Evolutionary conservation across 2,329 filamentous ascomycete species (phyloP), one percentile per base, ranked within the genome.

Genomic region (Diaporthe longicolla): DNA sequence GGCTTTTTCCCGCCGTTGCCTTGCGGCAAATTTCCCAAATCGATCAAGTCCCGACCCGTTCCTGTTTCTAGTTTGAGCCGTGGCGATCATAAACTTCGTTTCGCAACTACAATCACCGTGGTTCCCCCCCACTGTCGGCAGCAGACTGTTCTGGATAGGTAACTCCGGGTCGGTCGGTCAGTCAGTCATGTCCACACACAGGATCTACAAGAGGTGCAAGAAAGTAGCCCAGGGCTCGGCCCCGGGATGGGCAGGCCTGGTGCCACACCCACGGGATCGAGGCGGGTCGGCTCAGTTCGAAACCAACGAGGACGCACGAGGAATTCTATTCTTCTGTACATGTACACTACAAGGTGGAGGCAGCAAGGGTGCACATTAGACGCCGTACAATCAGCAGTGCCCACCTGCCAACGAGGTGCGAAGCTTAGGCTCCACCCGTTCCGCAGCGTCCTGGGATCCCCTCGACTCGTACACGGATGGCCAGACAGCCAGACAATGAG

Each of bases 1-100:
- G 45, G 58, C 37, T 24, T 65, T 40, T 50, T 50, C 59, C 61
- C 61, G 61, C 61, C 17, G 21, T 50, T 54, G 48, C 63, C 63
- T 40, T 68, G 63, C 21, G 32, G 29, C 45, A 54, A 40, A 68
- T 68, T 68, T 68, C 63, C 63, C 40, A 68, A 68, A 40, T 54
- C 63, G 63, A 54, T n/a, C 48, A 54, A 68, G 48, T 43, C 63
- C 61, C 48, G 63, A 54, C 63, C 32, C 21, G 63, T 68, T 54
- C 63, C 63, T 68, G 63, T 40, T 68, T 68, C 48, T 40, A 15
- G 48, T 29, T 8, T 26, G 48, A 40, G 32, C 63, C 26, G 29
- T 65, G 48, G 6, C 15, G 32, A 68, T 68, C 63, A 8, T 5
- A 24, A 24, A 24, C 32, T 68, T 26, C 21, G 63, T 54, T 54